Evolutionary conservation across 2,329 filamentous ascomycete species (phyloP).

Genomic region (Pseudogymnoascus sp.): DNA sequence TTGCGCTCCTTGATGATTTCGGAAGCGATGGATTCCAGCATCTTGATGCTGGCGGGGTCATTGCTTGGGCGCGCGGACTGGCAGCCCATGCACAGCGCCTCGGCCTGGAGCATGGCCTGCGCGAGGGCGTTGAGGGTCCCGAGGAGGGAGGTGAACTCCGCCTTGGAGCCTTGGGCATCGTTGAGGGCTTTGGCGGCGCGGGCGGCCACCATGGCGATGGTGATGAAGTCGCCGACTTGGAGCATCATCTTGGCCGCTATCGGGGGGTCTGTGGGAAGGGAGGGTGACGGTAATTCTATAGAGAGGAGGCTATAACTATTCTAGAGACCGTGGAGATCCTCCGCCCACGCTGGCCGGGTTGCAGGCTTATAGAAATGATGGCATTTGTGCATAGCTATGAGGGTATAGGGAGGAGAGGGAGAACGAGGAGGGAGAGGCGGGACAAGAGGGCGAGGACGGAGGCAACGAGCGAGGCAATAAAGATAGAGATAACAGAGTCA

Average conservation of each 20-base stretch:
- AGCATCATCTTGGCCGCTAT: not conserved
- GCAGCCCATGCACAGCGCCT: not conserved
- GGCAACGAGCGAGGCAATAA: not conserved
- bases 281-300: not conserved
- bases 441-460: not conserved
- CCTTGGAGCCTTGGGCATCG: not conserved
- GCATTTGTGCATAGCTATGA: not conserved
- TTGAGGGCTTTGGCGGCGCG: not conserved
- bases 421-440: not conserved
- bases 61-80: not conserved
- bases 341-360: not conserved
- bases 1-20: constrained; percentile 1
- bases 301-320: not conserved
- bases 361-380: not conserved
- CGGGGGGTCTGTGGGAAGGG: not conserved
- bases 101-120: not conserved
- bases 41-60: not conserved
- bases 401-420: not conserved
- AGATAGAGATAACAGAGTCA: not conserved
- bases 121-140: not conserved
- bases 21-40: not conserved
- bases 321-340: not conserved
- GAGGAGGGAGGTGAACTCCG: not conserved
- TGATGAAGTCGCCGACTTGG: not conserved
- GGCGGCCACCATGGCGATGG: not conserved